Base-by-base conservation (phyloP, 2,329 filamentous ascomycete species). In the Apiospora marii region DNA sequence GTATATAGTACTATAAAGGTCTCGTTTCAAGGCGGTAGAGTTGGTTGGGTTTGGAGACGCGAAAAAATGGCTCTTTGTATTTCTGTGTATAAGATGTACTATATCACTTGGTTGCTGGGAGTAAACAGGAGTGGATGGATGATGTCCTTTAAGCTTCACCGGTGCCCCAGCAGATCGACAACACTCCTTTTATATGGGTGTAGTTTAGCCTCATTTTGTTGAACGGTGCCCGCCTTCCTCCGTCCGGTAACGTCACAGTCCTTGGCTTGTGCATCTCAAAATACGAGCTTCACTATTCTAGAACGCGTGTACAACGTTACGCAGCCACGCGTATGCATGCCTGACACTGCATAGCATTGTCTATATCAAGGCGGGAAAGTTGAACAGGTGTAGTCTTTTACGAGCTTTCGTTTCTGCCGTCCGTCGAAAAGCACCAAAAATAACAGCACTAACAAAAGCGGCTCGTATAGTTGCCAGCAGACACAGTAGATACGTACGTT, bases 231-330 rank as follows among this genome's bases (percentile, higher is more conserved):
- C 51, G 51, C 16, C 53, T 41, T 64, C 34, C 30, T 41, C 22
- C 34, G 16, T n/a, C 22, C 34, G 41, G 41, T 64, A 64, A 64
- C 58, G 58, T 64, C 58, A 64, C 58, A 22, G 58, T 22, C 53
- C 58, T 41, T 64, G 58, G 30, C 19, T 64, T 41, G 58, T 64
- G 58, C 58, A n/a, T 64, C 8, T 61, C 30, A 7, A 41, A 64
- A 64, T 64, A 64, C 58, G 58, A 64, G 58, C 34, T 41, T 64
- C 34, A 6, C 22, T 12, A 37, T 37, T 64, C 58, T 64, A 41
- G 58, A 64, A 64, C 34, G 58, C 58, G 58, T 64, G 58, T 64
- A 64, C 58, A 37, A 64, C 58, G 58, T 64, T 41, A 64, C 34
- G 58, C 58, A 61, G 53, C 10, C 53, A 61, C 34, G 53, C 53